Evolutionary conservation across 495 filamentous ascomycete genomes (phyloP).

Genomic region (Neurospora discreta): DNA sequence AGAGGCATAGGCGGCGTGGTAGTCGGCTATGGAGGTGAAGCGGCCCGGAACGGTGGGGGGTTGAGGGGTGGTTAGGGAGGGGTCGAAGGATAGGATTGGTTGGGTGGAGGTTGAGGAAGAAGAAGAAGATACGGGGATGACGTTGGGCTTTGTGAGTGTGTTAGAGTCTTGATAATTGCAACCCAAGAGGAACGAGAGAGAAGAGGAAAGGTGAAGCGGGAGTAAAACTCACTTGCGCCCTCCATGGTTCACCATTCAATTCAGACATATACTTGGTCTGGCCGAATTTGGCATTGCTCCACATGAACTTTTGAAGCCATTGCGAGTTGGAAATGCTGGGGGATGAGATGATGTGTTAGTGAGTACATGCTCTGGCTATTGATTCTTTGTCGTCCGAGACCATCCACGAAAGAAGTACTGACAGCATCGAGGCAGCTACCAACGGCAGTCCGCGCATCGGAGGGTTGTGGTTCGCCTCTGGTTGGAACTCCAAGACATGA

Average conservation of each 20-base stretch:
- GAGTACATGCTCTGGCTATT: not conserved
- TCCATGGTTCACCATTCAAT: constrained; percentile 47
- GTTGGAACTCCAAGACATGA: constrained; percentile 9
- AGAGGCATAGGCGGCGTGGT: constrained; percentile 57
- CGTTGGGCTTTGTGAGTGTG: constrained; percentile 47
- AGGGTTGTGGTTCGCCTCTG: constrained; percentile 21
- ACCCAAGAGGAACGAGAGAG: not conserved
- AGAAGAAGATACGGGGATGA: constrained; percentile 47
- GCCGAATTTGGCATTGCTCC: constrained; percentile 66
- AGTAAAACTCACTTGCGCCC: constrained; percentile 40
- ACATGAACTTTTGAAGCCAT: constrained; percentile 31
- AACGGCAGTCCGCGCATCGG: constrained; percentile 19
- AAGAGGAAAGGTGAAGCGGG: not conserved
- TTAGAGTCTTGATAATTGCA: not conserved
- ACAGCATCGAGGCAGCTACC: constrained; percentile 17
- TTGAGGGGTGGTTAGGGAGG: constrained; percentile 22
- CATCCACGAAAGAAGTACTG: not conserved
- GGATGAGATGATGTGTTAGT: not conserved
- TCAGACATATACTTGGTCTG: constrained; percentile 44
- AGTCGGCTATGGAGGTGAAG: constrained; percentile 66
- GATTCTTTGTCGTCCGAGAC: not conserved
- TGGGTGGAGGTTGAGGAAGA: constrained; percentile 4
- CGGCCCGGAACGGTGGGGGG: constrained; percentile 28
- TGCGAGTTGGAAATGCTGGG: constrained; percentile 16
- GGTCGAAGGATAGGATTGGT: constrained; percentile 19